Evolutionary conservation across 2,329 filamentous ascomycete genomes (phyloP).

Genomic region (Fusarium torreyae): DNA sequence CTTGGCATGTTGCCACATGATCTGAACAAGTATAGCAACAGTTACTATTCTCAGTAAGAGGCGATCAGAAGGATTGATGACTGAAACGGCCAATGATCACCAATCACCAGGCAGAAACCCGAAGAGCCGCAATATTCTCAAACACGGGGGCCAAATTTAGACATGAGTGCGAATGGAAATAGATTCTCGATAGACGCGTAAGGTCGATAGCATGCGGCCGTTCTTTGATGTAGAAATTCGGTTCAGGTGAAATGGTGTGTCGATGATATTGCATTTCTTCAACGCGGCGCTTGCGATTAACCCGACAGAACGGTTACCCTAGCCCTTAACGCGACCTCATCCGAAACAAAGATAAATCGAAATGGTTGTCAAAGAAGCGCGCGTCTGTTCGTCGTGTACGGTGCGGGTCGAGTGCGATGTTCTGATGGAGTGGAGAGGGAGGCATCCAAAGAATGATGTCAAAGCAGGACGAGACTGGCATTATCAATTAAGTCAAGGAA

Average conservation of each 20-base stretch:
- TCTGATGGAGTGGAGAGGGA: constrained; percentile 18
- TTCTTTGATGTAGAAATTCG: constrained; percentile 2
- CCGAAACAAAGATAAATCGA: constrained; percentile 16
- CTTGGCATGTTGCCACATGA: constrained; percentile 2
- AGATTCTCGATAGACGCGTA: constrained; percentile 10
- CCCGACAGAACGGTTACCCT: constrained; percentile 21
- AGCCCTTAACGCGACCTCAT: constrained; percentile 4
- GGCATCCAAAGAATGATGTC: constrained; percentile 27
- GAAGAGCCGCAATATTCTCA: neutral
- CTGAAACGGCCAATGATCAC: neutral
- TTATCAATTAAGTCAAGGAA: constrained; percentile 3
- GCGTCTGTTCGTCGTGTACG: neutral
- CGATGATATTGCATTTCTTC: neutral
- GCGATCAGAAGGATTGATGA: neutral
- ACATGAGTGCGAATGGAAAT: neutral
- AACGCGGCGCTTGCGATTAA: constrained; percentile 23
- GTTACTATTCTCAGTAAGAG: neutral
- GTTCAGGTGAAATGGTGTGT: neutral
- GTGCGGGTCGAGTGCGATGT: neutral
- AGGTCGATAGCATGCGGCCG: constrained; percentile 3
- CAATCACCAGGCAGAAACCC: constrained; percentile 13
- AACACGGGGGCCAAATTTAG: constrained; percentile 12
- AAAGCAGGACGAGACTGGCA: neutral
- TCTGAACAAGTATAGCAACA: constrained; percentile 12
- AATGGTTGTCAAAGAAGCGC: neutral